These are phyloP conservation scores for Botrytis byssoidea DNA, from an alignment of 2,329 filamentous ascomycete species.

Conservation along the genomic window DNA sequence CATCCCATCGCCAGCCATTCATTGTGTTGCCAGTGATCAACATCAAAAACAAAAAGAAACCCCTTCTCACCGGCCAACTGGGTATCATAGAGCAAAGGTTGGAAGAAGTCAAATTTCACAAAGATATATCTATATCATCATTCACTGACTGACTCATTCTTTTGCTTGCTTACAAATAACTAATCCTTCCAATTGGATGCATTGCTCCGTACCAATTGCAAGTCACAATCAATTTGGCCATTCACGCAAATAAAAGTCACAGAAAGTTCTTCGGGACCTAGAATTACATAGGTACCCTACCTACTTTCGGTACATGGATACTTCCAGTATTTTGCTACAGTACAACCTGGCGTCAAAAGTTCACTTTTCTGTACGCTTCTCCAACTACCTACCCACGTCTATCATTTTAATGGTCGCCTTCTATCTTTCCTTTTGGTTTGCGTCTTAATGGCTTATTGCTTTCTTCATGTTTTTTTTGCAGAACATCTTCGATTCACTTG, in stretches of 20 bases:
- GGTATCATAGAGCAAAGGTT: not conserved
- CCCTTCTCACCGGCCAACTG: not conserved
- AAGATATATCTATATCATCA: not conserved
- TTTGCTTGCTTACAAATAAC: not conserved
- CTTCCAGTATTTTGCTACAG: not conserved
- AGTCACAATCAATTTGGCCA: not conserved
- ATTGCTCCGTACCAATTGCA: not conserved
- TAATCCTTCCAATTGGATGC: not conserved
- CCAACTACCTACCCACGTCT: too few relatives aligned
- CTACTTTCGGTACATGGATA: too few relatives aligned
- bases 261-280: not conserved
- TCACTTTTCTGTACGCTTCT: not conserved
- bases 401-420: not conserved
- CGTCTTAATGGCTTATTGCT: constrained; percentile 3
- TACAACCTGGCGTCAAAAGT: not conserved
- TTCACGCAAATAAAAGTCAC: not conserved
- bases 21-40: not conserved
- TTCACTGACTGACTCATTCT: not conserved
- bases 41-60: not conserved
- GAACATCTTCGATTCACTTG: not conserved
- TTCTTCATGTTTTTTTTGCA: not conserved
- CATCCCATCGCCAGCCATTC: not conserved
- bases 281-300: too few relatives aligned
- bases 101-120: not conserved
- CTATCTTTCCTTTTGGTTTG: not conserved